Evolutionary conservation across 768 basidiomycete species (phyloP), one percentile per base, ranked within the genome.

Genomic region (Kwoniella bestiolae): DNA sequence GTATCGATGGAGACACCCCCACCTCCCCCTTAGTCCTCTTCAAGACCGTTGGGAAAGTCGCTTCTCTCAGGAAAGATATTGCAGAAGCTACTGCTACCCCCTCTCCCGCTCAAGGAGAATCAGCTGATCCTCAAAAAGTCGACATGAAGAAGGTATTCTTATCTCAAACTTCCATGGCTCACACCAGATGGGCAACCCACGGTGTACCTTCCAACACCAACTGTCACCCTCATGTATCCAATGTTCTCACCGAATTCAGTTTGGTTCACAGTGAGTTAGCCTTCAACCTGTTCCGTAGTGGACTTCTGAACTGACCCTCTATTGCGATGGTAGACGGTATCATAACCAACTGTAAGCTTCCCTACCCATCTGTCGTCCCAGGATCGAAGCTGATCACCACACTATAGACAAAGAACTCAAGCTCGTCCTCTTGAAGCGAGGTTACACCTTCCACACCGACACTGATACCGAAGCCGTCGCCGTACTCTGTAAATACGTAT

Each of bases 111-210:
- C 59, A 59, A 5, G 69, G 68, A 34, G 66, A 62, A 23, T 46
- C 32, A 11, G 51, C 59, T 21, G 56, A 72, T 32, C 46, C 52
- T n/a, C 87, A 91, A 29, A 81, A 77, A 68, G 75, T 92, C 73
- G 86, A 95, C 80, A 88, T 90, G 65, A 83, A 85, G 77, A 93
- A 91, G 84, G 85, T 86, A 38, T 89, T 87, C 82, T 79, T 92
- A 56, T 88, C 89, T 45, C 94, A 97, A 83, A 92, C 94, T 49
- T 93, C 92, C 41, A 97, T 99, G 82, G 95, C 95, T 12, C 96
- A 99, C 83, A 99, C 96, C 12, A 91, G 96, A 71, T 99, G 96
- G 96, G 96, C 96, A 2, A 99, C 96, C 21, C 96, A 99, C 79
- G 96, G 96, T 38, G 87, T 89, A 21, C 94, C 94, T 23, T 90